A percentile compares a stretch with the other conserved stretches of the same genome.
phyloP scores from a whole-genome alignment of 805 yeast species.

The Pichia rugopelliculosa region DNA sequence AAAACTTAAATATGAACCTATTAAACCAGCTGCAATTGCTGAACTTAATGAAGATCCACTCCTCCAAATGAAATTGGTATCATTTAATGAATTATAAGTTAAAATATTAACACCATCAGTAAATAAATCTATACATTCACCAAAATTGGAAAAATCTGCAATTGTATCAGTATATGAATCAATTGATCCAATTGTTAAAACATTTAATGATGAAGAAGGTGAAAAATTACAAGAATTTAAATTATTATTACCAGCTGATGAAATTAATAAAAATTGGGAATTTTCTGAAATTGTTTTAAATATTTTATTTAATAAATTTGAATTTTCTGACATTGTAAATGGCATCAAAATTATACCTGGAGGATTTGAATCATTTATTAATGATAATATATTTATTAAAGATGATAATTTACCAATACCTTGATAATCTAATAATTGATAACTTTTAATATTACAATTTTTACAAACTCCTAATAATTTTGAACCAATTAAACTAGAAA shows the following conservation, averaged over 20 bases:
- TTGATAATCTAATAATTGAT: conserved; percentile 33
- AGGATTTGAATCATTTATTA: not conserved
- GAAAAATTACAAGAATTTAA: conserved; percentile 38
- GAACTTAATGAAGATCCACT: conserved; percentile 48
- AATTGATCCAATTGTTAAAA: conserved; percentile 36
- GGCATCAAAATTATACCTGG: conserved; percentile 33
- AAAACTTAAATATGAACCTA: conserved; percentile 37
- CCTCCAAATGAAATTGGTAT: conserved; percentile 17
- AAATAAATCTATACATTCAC: conserved; percentile 45
- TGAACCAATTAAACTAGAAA: conserved; percentile 49
- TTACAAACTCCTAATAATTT: conserved; percentile 48
- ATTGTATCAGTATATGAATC: conserved; percentile 28
- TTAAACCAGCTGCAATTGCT: conserved; percentile 38
- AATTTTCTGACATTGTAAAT: conserved; percentile 28
- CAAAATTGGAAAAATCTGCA: conserved; percentile 39
- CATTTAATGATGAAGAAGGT: conserved; percentile 38
- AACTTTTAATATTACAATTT: conserved; percentile 35
- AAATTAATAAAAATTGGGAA: conserved; percentile 39
- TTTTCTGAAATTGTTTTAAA: conserved; percentile 31
- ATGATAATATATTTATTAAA: conserved; percentile 28
- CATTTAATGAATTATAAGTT: conserved; percentile 24
- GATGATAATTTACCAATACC: conserved; percentile 31
- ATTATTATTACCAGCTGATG: conserved; percentile 45
- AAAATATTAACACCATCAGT: conserved; percentile 43
- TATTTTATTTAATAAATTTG: conserved; percentile 37